Base-by-base conservation (phyloP, 331 rosid genomes). In the Quercus lobata region DNA sequence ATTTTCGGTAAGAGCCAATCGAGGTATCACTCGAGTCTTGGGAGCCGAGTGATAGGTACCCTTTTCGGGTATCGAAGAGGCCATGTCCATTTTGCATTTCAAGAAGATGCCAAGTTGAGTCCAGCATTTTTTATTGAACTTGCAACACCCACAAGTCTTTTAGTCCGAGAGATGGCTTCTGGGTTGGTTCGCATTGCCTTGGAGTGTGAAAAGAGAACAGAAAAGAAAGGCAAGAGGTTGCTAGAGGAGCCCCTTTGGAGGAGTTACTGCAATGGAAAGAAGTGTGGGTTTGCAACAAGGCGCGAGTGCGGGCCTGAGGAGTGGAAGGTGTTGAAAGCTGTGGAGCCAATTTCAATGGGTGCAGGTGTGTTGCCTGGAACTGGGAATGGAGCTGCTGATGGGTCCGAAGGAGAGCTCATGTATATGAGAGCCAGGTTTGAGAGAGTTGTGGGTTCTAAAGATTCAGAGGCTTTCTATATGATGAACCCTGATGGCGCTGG, bases 381-480 rank as follows among this genome's bases (percentile, higher is more conserved):
- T 19, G 84, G 79, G 63, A 76, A 82, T 61, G 86, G 75, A 29
- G 87, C 30, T 32, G 88, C 82, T 75, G 78, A 76, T 52, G 92
- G 84, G 54, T 49, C 54, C 54, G 18, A 49, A 6, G 98, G 98
- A 2, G 97, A 95, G 66, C 68, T 91, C 4, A 95, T 95, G 98
- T 95, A 91, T 53, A 89, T 95, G 98, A 90, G 98, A 82, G 97
- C 97, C 1, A 90, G 73, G 82, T 95, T 89, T 79, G 98, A 95
- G 88, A 83, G 97, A 77, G 97, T 94, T 72, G 96, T 89, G 21
- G 93, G 97, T 6, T 95, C 97, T 5, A 91, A 82, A 60, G 94
- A 94, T 73, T 94, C 98, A 1, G 96, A 94, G 63, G 96, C 97
- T 1, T 94, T 91, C 29, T 94, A 94, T 83, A 91, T 94, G 90